Base-by-base conservation (phyloP, 257 asterid genomes). In the Leonotis leonurus region DNA sequence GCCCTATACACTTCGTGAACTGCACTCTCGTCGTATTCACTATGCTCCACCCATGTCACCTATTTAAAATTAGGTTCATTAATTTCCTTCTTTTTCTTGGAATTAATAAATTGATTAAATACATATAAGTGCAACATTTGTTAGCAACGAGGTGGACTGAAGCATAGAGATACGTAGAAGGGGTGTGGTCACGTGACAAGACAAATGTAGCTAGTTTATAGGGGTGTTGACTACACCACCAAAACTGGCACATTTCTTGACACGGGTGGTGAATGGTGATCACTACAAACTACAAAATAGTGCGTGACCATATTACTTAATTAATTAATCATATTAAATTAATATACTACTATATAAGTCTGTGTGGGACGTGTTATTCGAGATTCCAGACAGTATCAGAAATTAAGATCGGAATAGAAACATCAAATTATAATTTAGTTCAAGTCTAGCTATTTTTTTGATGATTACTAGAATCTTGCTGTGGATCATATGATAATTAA, bases 21-120 rank as follows among this genome's bases (percentile, higher is more conserved):
- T 0, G 36, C 60, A 1, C 78, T 73, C 60, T 92, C 95, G n/a
- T 92, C 96, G n/a, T 86, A 92, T 49, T 92, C 96, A 0, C 81
- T 75, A 60, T 92, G 99, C 52, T 92, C 99, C 4, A 92, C 80
- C 97, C 97, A 92, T 11, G 95, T 89, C 16, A 92, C 94, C 99
- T 92, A 50, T n/a, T n/a, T n/a, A n/a, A n/a, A n/a, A n/a, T n/a
- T n/a, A n/a, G n/a, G n/a, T n/a, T n/a, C n/a, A n/a, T n/a, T n/a
- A n/a, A n/a, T n/a, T n/a, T n/a, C n/a, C 22, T 17, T 16, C 10
- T 17, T 7, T 0, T 40, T 13, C 14, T 39, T 39, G n/a, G n/a
- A n/a, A n/a, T n/a, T n/a, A n/a, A n/a, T n/a, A 3, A 10, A 2
- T 0, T 11, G 8, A 6, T 9, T 13, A 13, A 2, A 1, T 12